phyloP scores from a whole-genome alignment of 495 filamentous ascomycete genomes.

The Friedmanniomyces simplex region DNA sequence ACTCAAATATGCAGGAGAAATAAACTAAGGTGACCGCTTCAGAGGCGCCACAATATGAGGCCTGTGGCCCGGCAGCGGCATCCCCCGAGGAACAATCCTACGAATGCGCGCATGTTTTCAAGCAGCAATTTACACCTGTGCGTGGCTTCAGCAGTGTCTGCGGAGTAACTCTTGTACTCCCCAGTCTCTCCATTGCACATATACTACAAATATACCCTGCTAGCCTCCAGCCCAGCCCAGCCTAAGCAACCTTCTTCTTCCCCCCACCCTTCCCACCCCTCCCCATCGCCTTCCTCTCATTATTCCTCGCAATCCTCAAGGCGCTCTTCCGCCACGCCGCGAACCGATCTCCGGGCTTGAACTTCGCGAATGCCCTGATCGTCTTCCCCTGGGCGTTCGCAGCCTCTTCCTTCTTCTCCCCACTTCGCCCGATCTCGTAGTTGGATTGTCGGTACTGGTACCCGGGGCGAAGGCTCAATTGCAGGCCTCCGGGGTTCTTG shows the following conservation, averaged over 20 bases:
- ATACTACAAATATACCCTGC: too few species aligned
- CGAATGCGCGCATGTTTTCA: too few species aligned
- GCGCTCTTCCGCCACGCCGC: slow-evolving; percentile 52
- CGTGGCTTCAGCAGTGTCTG: too few species aligned
- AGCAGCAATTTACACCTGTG: too few species aligned
- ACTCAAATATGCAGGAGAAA: too few species aligned
- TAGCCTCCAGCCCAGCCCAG: too few species aligned
- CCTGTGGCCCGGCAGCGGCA: too few species aligned
- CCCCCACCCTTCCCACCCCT: slow-evolving; percentile 37
- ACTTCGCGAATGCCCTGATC: slow-evolving; percentile 25
- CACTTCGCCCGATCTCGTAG: slow-evolving; percentile 67
- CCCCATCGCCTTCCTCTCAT: slow-evolving; percentile 49
- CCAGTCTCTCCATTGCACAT: too few species aligned
- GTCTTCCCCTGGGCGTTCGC: slow-evolving; percentile 8
- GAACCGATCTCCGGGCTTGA: slow-evolving; percentile 48
- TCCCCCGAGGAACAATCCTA: too few species aligned
- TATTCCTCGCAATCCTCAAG: slow-evolving; percentile 41
- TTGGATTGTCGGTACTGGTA: slow-evolving; percentile 79
- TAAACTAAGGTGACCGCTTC: too few species aligned
- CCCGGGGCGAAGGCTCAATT: slow-evolving; percentile 45
- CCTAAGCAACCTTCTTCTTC: slow-evolving; percentile 3
- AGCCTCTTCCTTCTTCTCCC: slow-evolving; percentile 36
- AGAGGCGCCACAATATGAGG: too few species aligned
- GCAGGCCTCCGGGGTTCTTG: neutral
- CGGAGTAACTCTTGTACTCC: too few species aligned